phyloP scores from a whole-genome alignment of 805 yeast species.

The Starmerella cellae region DNA sequence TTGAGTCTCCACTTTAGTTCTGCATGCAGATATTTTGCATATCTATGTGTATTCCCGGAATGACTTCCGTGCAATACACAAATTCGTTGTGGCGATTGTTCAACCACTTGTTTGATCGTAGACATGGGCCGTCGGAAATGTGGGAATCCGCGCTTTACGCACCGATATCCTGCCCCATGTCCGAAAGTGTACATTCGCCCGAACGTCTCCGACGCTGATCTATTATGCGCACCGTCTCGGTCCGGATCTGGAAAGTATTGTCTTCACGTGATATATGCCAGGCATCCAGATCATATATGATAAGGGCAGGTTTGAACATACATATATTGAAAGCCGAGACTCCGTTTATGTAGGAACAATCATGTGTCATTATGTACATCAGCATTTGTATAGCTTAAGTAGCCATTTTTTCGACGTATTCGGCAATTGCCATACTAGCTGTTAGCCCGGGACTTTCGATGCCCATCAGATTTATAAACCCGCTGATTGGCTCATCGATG shows the following conservation, averaged over 20 bases:
- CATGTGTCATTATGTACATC: too few relatives aligned
- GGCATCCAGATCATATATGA: not conserved
- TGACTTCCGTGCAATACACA: conserved; percentile 68
- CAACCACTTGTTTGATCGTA: conserved; percentile 1
- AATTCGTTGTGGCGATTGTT: conserved; percentile 20
- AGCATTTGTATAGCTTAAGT: too few relatives aligned
- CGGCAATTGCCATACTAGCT: conserved; percentile 68
- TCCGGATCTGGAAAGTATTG: too few relatives aligned
- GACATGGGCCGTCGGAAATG: too few relatives aligned
- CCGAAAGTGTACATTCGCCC: too few relatives aligned
- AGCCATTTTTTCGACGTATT: conserved; percentile 38
- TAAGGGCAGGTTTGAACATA: not conserved
- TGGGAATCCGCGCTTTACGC: too few relatives aligned
- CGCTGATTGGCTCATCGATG: conserved; percentile 59
- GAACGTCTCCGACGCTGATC: too few relatives aligned
- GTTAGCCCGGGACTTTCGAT: conserved; percentile 90
- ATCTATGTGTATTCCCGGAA: conserved; percentile 82
- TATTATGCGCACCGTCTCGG: too few relatives aligned
- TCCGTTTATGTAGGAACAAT: too few relatives aligned
- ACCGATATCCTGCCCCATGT: too few relatives aligned
- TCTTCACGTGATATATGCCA: not conserved
- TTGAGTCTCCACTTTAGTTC: conserved; percentile 63
- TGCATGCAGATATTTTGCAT: conserved; percentile 63
- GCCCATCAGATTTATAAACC: conserved; percentile 67
- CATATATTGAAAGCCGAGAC: too few relatives aligned